Evolutionary conservation across 1,284 basidiomycete genomes (phyloP), one percentile per base, ranked within the genome.

Genomic region (Xerocomus amazonicus): DNA sequence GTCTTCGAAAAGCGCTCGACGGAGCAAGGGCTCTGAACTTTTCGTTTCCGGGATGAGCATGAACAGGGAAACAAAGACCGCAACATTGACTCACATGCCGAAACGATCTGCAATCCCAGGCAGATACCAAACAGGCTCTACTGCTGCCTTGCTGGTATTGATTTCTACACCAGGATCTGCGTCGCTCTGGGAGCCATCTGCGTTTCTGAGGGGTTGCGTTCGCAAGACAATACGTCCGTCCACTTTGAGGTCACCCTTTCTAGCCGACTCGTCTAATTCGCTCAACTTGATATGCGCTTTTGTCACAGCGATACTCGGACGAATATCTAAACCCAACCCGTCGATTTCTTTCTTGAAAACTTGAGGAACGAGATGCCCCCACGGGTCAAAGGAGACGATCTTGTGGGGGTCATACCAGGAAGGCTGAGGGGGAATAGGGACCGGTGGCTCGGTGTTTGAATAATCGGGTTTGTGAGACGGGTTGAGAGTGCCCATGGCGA

Each of bases 361-460:
- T 44, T 83, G 80, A 14, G 90, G 92, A 0, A 88, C 87, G 51
- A 97, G 75, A 63, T 97, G 95, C 3, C 95, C 95, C 83, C 85
- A 97, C 0, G 95, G 95, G 66, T 98, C 96, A 67, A 98, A 88
- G 2, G 87, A 87, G 29, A 97, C 93, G 64, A 98, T 97, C 79
- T 92, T 94, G 59, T 62, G 69, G 3, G 81, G 77, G 57, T 90
- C 85, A 51, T 74, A 84, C 94, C 95, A 98, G 3, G 84, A 70
- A 0, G 87, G 83, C 58, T 92, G 86, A 13, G 85, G 88, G 4
- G 86, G 87, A 55, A 97, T 86, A 9, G 80, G 73, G 31, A 97
- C 84, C 0, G 93, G 90, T 0, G 96, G 95, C 68, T 97, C 88
- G 0, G 95, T 97, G 67, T 88, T 81, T 48, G 79, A 78, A 68